Conservation (phyloP, 2,329 filamentous ascomycete species). For the Teratosphaeria destructans region DNA sequence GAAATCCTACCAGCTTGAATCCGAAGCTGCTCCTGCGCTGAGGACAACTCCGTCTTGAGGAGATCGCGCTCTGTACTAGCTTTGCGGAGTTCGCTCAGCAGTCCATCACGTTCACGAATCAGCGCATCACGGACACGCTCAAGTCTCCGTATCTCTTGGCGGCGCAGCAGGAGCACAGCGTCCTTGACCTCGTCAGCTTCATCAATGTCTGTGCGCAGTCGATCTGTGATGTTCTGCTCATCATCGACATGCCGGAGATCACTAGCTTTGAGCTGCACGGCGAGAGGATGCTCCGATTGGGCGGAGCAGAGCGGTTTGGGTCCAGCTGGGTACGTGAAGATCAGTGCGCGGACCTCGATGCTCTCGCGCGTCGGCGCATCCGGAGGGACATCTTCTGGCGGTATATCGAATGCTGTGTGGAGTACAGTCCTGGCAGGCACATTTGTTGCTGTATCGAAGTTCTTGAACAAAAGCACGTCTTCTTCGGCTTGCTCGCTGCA, state of each 20-base stretch:
- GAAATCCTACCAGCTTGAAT: constrained; percentile 6
- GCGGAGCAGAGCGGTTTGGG: constrained; percentile 4
- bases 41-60: background rate
- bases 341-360: constrained; percentile 18
- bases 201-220: constrained; percentile 15
- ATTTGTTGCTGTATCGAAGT: constrained; percentile 15
- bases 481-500: constrained; percentile 14
- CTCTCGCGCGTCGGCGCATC: constrained; percentile 15
- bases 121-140: constrained; percentile 6
- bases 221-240: constrained; percentile 14
- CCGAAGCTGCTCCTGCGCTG: constrained; percentile 4
- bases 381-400: constrained; percentile 8
- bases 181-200: constrained; percentile 15
- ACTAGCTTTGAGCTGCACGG: constrained; percentile 7
- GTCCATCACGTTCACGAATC: constrained; percentile 7
- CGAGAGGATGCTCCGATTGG: constrained; percentile 10
- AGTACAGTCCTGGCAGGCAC: constrained; percentile 11
- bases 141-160: constrained; percentile 11
- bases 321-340: constrained; percentile 16
- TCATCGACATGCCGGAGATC: constrained; percentile 12
- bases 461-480: constrained; percentile 19
- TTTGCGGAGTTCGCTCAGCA: background rate
- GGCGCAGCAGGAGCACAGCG: constrained; percentile 11
- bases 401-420: constrained; percentile 19
- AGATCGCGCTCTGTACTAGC: background rate